Evolutionary conservation across 371 early-diverging fungal genomes (phyloP).

Genomic region (Basidiobolus meristosporus): DNA sequence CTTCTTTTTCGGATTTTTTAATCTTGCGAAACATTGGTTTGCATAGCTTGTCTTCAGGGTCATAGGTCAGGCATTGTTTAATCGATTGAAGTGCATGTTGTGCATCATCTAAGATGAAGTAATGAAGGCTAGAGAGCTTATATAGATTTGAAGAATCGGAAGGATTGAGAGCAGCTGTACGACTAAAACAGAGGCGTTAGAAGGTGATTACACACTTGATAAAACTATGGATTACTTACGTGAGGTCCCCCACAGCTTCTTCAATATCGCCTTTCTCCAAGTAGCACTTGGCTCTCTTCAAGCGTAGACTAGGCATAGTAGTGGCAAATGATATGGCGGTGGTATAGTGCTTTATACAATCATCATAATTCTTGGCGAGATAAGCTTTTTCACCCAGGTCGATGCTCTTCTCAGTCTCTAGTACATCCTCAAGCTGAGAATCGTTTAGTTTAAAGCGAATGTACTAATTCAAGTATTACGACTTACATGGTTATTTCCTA

Average conservation of each 20-base stretch:
- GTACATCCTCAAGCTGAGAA: conserved; percentile 8
- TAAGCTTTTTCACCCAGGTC: conserved; percentile 18
- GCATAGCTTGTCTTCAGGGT: conserved; percentile 80
- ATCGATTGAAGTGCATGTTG: conserved; percentile 41
- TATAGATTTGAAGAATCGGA: conserved; percentile 32
- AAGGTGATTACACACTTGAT: neutral
- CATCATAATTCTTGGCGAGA: conserved; percentile 20
- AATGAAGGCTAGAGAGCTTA: conserved; percentile 55
- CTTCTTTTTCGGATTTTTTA: conserved; percentile 56
- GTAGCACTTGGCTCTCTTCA: conserved; percentile 54
- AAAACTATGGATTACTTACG: conserved; percentile 16
- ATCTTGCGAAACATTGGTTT: conserved; percentile 45
- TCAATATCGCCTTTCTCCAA: conserved; percentile 50
- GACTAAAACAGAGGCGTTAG: neutral
- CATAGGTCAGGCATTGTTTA: conserved; percentile 70
- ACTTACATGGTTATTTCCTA: conserved; percentile 15
- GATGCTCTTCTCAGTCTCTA: conserved; percentile 15
- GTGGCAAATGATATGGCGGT: conserved; percentile 33
- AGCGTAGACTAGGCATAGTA: conserved; percentile 26
- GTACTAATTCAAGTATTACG: too few relatives aligned
- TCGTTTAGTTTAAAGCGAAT: too few relatives aligned
- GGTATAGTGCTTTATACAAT: conserved; percentile 34
- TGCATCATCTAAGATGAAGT: conserved; percentile 40
- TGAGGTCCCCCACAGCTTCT: conserved; percentile 63
- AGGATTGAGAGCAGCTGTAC: conserved; percentile 41